Conservation (phyloP, 2,329 filamentous ascomycete genomes). For the Ceratocystis alfenasii region DNA sequence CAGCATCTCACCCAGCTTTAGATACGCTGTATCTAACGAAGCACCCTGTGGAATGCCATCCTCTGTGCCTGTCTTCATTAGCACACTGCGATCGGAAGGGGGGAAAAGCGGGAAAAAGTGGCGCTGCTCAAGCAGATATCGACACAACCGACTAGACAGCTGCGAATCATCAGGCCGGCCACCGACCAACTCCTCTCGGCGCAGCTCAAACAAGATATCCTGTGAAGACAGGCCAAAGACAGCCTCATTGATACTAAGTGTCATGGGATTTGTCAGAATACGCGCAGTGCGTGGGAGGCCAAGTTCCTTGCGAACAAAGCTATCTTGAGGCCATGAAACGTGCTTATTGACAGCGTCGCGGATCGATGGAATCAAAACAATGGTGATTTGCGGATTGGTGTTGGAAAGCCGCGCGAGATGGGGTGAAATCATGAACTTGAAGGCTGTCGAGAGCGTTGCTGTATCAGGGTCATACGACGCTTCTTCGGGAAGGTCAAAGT, state of each 20-base stretch:
- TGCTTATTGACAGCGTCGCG: conserved; percentile 73
- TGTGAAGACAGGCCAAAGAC: conserved; percentile 71
- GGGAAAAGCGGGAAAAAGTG: conserved; percentile 89
- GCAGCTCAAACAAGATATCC: conserved; percentile 71
- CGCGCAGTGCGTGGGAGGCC: conserved; percentile 65
- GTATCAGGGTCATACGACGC: conserved; percentile 60
- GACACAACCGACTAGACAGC: conserved; percentile 57
- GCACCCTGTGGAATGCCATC: conserved; percentile 56
- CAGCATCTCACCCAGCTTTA: conserved; percentile 85
- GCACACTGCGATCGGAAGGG: conserved; percentile 53
- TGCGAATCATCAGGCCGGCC: conserved; percentile 30
- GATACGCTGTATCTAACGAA: conserved; percentile 68
- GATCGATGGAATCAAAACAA: conserved; percentile 71
- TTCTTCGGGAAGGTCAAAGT: conserved; percentile 63
- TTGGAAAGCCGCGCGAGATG: conserved; percentile 58
- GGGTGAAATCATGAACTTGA: conserved; percentile 65
- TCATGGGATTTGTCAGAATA: conserved; percentile 83
- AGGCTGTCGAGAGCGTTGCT: conserved; percentile 69
- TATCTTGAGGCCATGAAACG: conserved; percentile 66
- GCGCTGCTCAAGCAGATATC: conserved; percentile 74
- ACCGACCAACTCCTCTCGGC: conserved; percentile 51
- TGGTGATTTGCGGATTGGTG: conserved; percentile 62
- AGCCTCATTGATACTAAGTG: conserved; percentile 75
- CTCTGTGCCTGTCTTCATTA: conserved; percentile 52
- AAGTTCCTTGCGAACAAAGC: conserved; percentile 56